A percentile compares a stretch with the other conserved stretches of the same genome.
Evolutionary conservation across 345 rosid species (phyloP).

Genomic region (Litchi chinensis): DNA sequence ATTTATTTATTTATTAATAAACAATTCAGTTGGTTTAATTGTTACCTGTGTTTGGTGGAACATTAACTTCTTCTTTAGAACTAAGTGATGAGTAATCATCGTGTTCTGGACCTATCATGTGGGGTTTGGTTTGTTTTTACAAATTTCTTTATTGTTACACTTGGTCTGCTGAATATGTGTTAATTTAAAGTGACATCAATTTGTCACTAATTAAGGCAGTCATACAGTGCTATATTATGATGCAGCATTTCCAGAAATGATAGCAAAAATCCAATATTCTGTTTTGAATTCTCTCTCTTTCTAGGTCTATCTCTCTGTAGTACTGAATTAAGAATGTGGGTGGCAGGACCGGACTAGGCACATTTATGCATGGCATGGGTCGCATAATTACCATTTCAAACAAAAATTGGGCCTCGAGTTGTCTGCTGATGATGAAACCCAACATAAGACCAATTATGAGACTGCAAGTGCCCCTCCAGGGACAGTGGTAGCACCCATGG

Average conservation of each 20-base stretch:
- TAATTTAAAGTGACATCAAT: neutral
- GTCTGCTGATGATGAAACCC: slow-evolving; percentile 58
- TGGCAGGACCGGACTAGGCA: slow-evolving; percentile 67
- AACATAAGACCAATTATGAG: slow-evolving; percentile 55
- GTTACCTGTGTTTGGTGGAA: neutral
- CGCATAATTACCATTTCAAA: slow-evolving; percentile 63
- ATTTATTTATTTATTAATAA: neutral
- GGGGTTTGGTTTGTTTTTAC: neutral
- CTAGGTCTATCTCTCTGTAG: neutral
- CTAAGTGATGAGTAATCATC: neutral
- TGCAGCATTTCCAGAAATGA: neutral
- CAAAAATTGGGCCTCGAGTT: slow-evolving; percentile 62
- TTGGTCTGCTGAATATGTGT: neutral
- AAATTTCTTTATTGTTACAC: neutral
- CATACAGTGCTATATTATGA: neutral
- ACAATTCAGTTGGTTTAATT: neutral
- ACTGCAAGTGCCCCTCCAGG: slow-evolving; percentile 61
- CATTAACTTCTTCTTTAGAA: neutral
- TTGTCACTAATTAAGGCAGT: neutral
- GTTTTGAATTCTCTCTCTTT: neutral
- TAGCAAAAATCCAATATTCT: neutral
- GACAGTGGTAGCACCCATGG: slow-evolving; percentile 85
- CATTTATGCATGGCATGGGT: slow-evolving; percentile 74
- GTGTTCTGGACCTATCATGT: neutral
- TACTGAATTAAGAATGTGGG: slow-evolving; percentile 22